phyloP scores from a whole-genome alignment of 495 filamentous ascomycete genomes.

The Echria macrotheca region DNA sequence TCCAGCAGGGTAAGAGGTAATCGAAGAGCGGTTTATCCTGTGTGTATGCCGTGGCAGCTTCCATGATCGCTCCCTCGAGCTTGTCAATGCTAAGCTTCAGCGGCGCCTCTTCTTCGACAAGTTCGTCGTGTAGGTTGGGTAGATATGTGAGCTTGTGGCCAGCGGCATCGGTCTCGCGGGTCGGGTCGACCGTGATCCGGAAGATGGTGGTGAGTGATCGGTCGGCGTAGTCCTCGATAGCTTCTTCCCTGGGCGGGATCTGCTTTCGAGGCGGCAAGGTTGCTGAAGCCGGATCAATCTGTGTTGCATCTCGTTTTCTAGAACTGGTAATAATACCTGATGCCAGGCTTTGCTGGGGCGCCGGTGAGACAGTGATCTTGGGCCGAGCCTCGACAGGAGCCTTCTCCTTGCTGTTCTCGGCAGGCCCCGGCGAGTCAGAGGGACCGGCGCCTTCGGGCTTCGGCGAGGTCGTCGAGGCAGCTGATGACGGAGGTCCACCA shows the following conservation, averaged over 20 bases:
- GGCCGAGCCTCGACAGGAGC: slow-evolving; percentile 11
- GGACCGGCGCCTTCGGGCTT: slow-evolving; percentile 6
- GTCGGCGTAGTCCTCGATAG: slow-evolving; percentile 64
- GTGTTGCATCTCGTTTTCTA: slow-evolving; percentile 25
- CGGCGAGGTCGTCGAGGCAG: slow-evolving; percentile 12
- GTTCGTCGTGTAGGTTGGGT: slow-evolving; percentile 56
- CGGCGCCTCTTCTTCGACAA: slow-evolving; percentile 55
- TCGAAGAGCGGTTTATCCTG: slow-evolving; percentile 57
- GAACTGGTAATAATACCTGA: slow-evolving; percentile 21
- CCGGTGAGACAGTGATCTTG: slow-evolving; percentile 28
- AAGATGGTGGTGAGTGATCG: slow-evolving; percentile 64
- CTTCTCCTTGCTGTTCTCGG: slow-evolving; percentile 4
- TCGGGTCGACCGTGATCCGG: slow-evolving; percentile 62
- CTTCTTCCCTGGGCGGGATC: slow-evolving; percentile 27
- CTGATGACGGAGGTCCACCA: slow-evolving; percentile 22
- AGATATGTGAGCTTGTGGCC: slow-evolving; percentile 56
- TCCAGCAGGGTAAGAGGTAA: slow-evolving; percentile 82
- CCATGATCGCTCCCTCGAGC: slow-evolving; percentile 72
- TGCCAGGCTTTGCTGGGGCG: slow-evolving; percentile 10
- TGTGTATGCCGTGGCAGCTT: slow-evolving; percentile 37
- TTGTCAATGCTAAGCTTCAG: slow-evolving; percentile 55
- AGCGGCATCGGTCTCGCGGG: slow-evolving; percentile 50
- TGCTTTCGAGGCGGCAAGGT: slow-evolving; percentile 24
- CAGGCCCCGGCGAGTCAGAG: slow-evolving; percentile 4
- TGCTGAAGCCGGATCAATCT: slow-evolving; percentile 23